Evolutionary conservation across 1,139 yeast species (phyloP).

Genomic region (Yamadazyma membranifaciens): DNA sequence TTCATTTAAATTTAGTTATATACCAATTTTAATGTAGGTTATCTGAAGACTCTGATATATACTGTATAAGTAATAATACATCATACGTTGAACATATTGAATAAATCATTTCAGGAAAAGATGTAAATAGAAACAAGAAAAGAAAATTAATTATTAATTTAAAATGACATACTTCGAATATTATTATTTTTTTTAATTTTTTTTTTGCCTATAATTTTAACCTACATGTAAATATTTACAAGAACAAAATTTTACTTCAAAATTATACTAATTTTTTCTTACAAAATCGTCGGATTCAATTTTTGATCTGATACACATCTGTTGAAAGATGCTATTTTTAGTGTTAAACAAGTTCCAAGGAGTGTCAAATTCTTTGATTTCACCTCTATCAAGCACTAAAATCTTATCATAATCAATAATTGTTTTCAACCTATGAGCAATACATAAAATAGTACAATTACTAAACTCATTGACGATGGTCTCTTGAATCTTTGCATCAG

Average conservation of each 20-base stretch:
- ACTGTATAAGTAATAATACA: too few species aligned
- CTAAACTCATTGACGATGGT: constrained; percentile 23
- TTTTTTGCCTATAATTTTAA: too few species aligned
- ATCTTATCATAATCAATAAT: constrained; percentile 37
- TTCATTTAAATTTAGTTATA: too few species aligned
- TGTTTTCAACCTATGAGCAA: constrained; percentile 19
- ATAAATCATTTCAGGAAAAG: too few species aligned
- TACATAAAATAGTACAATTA: constrained; percentile 17
- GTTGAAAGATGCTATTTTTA: constrained; percentile 36
- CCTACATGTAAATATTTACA: background rate
- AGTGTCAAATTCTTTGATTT: constrained; percentile 46
- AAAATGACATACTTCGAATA: too few species aligned
- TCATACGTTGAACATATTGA: too few species aligned
- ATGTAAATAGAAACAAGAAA: too few species aligned
- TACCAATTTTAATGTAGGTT: too few species aligned
- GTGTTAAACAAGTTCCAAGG: constrained; percentile 40
- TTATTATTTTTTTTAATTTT: background rate
- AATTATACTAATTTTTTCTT: constrained; percentile 1
- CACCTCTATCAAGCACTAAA: constrained; percentile 53
- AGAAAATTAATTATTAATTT: too few species aligned
- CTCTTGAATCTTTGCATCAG: constrained; percentile 49
- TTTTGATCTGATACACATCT: constrained; percentile 40
- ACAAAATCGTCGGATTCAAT: constrained; percentile 13
- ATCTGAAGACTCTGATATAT: too few species aligned
- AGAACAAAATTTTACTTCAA: background rate